These are phyloP conservation scores for Pseudogymnoascus sp. DNA, from an alignment of 2,329 filamentous ascomycete species.

Conservation along the genomic window DNA sequence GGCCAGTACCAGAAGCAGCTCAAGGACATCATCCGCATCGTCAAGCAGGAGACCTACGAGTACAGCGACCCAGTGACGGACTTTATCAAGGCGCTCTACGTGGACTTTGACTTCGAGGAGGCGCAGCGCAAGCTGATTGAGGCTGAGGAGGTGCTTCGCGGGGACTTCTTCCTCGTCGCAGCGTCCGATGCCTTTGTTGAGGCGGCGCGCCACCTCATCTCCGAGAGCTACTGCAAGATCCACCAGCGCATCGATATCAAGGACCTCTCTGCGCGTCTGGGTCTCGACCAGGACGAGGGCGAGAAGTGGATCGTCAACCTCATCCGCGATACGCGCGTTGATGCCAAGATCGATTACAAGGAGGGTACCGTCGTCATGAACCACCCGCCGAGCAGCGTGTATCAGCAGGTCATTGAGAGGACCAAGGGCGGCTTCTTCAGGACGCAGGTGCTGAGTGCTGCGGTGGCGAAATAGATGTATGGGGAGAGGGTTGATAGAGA, in stretches of 20 bases:
- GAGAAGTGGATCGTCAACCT: constrained; percentile 99
- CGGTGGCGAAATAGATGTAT: constrained; percentile 31
- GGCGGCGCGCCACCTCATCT: constrained; percentile 89
- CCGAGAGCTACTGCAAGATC: constrained; percentile 99
- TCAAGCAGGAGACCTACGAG: constrained; percentile 95
- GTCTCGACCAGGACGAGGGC: constrained; percentile 85
- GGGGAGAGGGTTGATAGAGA: background rate
- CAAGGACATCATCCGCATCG: constrained; percentile 92
- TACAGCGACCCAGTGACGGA: constrained; percentile 93
- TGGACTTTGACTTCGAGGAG: constrained; percentile 95
- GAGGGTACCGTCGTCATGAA: constrained; percentile 99
- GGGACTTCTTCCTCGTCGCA: constrained; percentile 89
- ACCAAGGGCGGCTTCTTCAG: constrained; percentile 99
- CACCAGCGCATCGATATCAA: constrained; percentile 97
- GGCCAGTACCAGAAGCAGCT: constrained; percentile 93
- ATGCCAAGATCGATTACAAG: constrained; percentile 99
- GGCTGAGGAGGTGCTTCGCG: constrained; percentile 83
- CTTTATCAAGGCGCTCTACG: constrained; percentile 91
- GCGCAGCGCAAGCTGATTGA: constrained; percentile 79
- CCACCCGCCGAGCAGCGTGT: constrained; percentile 95
- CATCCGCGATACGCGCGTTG: constrained; percentile 92
- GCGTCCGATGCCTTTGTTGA: constrained; percentile 86
- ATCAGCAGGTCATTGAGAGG: constrained; percentile 98
- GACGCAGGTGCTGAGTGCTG: constrained; percentile 75
- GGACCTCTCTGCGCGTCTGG: constrained; percentile 85